Base-by-base conservation (phyloP, 108 stramenopile species). In the Skeletonema tropicum region DNA sequence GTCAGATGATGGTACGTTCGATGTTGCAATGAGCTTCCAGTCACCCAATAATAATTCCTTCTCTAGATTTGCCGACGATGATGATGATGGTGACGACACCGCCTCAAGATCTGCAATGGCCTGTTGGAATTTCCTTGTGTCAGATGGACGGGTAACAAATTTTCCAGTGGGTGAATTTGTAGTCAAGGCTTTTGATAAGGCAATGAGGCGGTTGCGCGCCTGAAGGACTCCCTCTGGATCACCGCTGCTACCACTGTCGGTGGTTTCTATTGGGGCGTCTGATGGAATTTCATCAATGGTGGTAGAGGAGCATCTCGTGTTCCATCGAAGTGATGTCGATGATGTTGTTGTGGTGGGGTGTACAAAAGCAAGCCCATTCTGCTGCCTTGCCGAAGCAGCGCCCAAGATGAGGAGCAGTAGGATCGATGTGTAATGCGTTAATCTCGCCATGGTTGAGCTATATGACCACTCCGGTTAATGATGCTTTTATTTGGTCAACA, bases 21-120 rank as follows among this genome's bases (percentile, higher is more conserved):
- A 85, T 12, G 89, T 82, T 57, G 80, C 84, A 7, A 91, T 52
- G 62, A 93, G 63, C 2, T 71, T 87, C 92, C 92, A 93, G 64
- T 93, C 88, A 8, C 92, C 91, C 21, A 90, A 52, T 52, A 88
- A 29, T 32, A 68, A 13, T 55, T 78, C 79, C 42, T 66, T 66
- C 31, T 76, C 68, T 11, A 32, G 57, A 8, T 57, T 48, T 12
- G 41, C n/a, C 9, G 48, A 64, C 0, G 29, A 1, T 45, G 46
- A 14, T 1, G 69, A 69, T 38, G 48, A 21, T 5, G 69, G 62
- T 38, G 48, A 21, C 1, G 69, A 48, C 13, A 60, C 12, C 21
- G 74, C 74, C 61, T 80, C 80, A 15, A 80, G 61, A 32, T 76
- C 68, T 5, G 33, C 21, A 57, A 80, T 64, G 5, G 69, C 74